A percentile compares a stretch with the other conserved stretches of the same genome.
Conservation (phyloP, 352 stramenopile genomes). For the Thalassiosira exigua region DNA sequence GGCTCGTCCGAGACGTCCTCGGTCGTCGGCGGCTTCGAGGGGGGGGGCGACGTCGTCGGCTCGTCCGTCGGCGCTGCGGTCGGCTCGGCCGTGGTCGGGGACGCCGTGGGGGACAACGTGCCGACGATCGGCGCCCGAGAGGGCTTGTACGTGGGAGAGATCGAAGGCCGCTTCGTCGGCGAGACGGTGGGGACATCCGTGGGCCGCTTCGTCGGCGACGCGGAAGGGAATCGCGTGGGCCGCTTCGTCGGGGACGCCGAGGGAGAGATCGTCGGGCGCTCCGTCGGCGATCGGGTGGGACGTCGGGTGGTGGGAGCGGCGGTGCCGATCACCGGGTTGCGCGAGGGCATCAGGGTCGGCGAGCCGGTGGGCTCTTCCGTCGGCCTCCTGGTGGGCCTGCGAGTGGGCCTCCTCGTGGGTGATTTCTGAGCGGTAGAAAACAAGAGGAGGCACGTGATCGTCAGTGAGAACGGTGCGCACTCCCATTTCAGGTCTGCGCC, state of each 20-base stretch:
- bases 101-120: not conserved
- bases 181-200: not conserved
- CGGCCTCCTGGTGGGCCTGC: too few species aligned
- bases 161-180: not conserved
- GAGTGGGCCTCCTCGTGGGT: too few species aligned
- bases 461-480: too few species aligned
- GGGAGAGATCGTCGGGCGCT: not conserved
- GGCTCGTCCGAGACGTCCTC: not conserved
- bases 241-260: not conserved
- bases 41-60: not conserved
- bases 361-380: too few species aligned
- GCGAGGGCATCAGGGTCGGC: too few species aligned
- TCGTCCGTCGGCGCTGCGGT: not conserved
- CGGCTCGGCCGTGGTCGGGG: too few species aligned
- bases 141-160: not conserved
- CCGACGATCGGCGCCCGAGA: not conserved
- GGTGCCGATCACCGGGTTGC: too few species aligned
- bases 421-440: too few species aligned
- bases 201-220: not conserved
- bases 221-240: not conserved
- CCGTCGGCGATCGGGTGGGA: not conserved
- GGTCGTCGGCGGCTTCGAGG: too few species aligned
- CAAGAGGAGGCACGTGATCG: too few species aligned
- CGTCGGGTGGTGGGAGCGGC: conserved; percentile 7
- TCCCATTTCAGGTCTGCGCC: too few species aligned